Conservation (phyloP, 1,284 basidiomycete genomes). For the Marasmius fiardii region DNA sequence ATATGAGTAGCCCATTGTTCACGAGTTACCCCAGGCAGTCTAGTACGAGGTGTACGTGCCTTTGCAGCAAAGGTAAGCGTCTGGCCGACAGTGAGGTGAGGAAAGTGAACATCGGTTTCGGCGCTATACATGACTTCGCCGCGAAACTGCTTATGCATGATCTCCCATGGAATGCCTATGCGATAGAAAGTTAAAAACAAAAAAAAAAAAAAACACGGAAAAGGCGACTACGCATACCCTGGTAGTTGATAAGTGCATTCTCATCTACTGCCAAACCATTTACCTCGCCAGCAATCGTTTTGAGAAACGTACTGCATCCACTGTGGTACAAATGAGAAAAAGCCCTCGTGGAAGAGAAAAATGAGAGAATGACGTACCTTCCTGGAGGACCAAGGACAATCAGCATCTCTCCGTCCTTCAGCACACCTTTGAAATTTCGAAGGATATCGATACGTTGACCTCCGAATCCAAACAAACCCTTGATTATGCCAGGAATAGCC, state of each 20-base stretch:
- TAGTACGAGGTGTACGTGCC: constrained; percentile 46
- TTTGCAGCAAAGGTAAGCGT: constrained; percentile 49
- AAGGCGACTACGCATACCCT: constrained; percentile 27
- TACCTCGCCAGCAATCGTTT: constrained; percentile 50
- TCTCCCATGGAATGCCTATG: constrained; percentile 33
- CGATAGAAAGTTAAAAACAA: neutral
- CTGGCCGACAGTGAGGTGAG: constrained; percentile 54
- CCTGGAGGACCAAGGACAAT: constrained; percentile 51
- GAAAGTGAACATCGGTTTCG: constrained; percentile 50
- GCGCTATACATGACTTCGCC: constrained; percentile 18
- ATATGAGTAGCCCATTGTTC: constrained; percentile 46
- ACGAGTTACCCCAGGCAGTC: constrained; percentile 40
- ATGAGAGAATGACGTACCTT: constrained; percentile 15
- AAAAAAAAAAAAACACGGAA: neutral
- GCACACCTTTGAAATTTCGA: constrained; percentile 31
- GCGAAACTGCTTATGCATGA: constrained; percentile 40
- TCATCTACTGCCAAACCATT: constrained; percentile 39
- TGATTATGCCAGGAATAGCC: constrained; percentile 24
- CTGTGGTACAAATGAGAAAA: constrained; percentile 18
- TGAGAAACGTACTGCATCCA: constrained; percentile 53
- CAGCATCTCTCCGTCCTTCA: constrained; percentile 42
- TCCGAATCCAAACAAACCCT: constrained; percentile 28
- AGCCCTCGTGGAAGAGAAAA: neutral
- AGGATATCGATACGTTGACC: constrained; percentile 41
- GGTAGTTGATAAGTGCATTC: constrained; percentile 48